Percentiles rank a stretch among this genome's conserved stretches.
These are phyloP conservation scores for Dryas integrifolia DNA, from an alignment of 331 rosid genomes.

Conservation along the genomic window DNA sequence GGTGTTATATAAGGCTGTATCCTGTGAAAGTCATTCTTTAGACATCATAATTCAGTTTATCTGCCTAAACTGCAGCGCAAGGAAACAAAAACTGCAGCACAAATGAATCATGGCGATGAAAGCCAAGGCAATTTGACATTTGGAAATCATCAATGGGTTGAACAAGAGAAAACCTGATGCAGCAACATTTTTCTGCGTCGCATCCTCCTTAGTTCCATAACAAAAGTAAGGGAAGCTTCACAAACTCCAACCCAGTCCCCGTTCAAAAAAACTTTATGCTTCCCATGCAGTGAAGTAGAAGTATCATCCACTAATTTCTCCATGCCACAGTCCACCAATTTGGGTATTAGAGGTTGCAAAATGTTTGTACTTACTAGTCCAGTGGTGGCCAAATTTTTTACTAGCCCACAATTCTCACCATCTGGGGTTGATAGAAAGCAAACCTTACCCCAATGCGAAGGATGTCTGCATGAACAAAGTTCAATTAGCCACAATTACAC, in stretches of 20 bases:
- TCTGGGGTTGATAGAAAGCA: conserved; percentile 95
- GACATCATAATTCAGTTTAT: neutral
- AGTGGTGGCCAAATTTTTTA: conserved; percentile 79
- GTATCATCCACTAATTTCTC: conserved; percentile 69
- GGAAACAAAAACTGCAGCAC: conserved; percentile 2
- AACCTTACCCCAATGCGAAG: conserved; percentile 99
- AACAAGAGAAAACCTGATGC: conserved; percentile 61
- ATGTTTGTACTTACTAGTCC: conserved; percentile 67
- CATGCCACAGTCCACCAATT: conserved; percentile 64
- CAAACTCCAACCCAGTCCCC: conserved; percentile 98
- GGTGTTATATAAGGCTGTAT: neutral
- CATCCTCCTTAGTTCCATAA: conserved; percentile 46
- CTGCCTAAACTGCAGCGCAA: conserved; percentile 22
- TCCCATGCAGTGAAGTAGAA: conserved; percentile 48
- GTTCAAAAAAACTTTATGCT: conserved; percentile 65
- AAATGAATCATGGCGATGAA: conserved; percentile 13
- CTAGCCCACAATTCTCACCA: conserved; percentile 98
- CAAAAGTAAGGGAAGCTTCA: conserved; percentile 62
- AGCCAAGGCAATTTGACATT: conserved; percentile 20
- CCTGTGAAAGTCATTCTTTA: neutral
- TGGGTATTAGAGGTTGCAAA: conserved; percentile 40
- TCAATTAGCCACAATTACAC: conserved; percentile 26
- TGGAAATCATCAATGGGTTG: conserved; percentile 9
- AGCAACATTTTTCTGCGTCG: conserved; percentile 60
- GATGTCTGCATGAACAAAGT: conserved; percentile 71